Evolutionary conservation across 768 basidiomycete genomes (phyloP).

Genomic region (Auricularia sp.): DNA sequence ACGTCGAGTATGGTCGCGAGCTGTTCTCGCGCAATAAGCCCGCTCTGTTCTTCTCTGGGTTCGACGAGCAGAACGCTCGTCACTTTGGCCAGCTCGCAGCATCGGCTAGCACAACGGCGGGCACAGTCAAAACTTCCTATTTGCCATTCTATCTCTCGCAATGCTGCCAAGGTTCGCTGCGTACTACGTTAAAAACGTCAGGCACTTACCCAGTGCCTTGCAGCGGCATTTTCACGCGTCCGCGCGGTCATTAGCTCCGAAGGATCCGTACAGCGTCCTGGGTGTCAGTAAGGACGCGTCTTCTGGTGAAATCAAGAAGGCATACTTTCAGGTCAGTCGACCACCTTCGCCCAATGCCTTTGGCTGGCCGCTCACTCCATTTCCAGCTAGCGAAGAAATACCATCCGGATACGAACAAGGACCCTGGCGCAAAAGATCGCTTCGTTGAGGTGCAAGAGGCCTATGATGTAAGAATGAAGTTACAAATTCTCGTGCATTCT

Average conservation of each 20-base stretch:
- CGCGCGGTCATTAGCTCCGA: slow-evolving; percentile 38
- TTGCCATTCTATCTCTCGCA: not conserved
- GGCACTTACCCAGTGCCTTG: slow-evolving; percentile 14
- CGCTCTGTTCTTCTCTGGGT: not conserved
- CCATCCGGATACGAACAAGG: slow-evolving; percentile 95
- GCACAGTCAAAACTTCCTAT: not conserved
- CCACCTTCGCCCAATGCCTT: not conserved
- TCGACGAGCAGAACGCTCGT: not conserved
- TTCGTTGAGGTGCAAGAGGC: slow-evolving; percentile 96
- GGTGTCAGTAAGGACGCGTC: slow-evolving; percentile 80
- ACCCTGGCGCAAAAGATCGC: slow-evolving; percentile 79
- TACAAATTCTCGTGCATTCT: not conserved
- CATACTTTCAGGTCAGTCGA: slow-evolving; percentile 77
- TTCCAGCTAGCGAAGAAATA: slow-evolving; percentile 90
- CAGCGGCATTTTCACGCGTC: slow-evolving; percentile 76
- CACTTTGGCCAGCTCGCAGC: not conserved
- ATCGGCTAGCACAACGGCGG: no score
- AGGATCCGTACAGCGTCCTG: slow-evolving; percentile 85
- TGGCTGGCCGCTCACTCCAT: slow-evolving; percentile 1
- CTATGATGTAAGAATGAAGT: slow-evolving; percentile 65
- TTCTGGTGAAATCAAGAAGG: slow-evolving; percentile 89
- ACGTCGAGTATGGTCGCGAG: not conserved
- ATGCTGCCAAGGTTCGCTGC: not conserved
- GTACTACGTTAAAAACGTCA: not conserved
- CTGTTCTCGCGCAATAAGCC: not conserved